Evolutionary conservation across 2,329 filamentous ascomycete species (phyloP).

Genomic region (Neonectria punicea): DNA sequence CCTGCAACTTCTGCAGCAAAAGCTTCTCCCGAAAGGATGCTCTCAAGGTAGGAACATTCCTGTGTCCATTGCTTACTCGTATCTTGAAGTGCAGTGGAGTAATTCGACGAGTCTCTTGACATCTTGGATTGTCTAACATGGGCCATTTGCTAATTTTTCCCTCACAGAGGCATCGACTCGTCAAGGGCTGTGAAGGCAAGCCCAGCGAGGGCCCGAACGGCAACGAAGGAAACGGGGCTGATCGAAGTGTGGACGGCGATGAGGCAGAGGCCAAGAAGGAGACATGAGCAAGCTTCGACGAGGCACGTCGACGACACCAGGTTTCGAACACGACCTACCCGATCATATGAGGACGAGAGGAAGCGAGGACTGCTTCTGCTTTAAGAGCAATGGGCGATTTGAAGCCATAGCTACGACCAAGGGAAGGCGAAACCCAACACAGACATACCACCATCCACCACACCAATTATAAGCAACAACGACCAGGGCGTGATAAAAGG

Average conservation of each 20-base stretch:
- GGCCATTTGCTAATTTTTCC: constrained; percentile 28
- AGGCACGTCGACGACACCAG: constrained; percentile 15
- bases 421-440: constrained; percentile 10
- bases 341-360: constrained; percentile 7
- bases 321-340: constrained; percentile 25
- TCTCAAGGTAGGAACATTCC: constrained; percentile 77
- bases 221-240: constrained; percentile 35
- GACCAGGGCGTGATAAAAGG: constrained; percentile 26
- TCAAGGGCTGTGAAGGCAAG: constrained; percentile 68
- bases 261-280: constrained; percentile 40
- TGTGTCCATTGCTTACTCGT: background rate
- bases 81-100: background rate
- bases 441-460: constrained; percentile 22
- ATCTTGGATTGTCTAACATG: background rate
- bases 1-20: constrained; percentile 91
- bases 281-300: constrained; percentile 23
- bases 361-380: constrained; percentile 2
- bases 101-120: background rate
- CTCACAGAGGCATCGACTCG: constrained; percentile 67
- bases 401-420: background rate
- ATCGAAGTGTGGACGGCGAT: constrained; percentile 41
- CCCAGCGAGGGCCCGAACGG: constrained; percentile 37
- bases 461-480: constrained; percentile 27
- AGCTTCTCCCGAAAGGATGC: constrained; percentile 97
- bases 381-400: constrained; percentile 4